A percentile compares a stretch with the other conserved stretches of the same genome.
These are phyloP conservation scores for Fusarium sacchari DNA, from an alignment of 2,329 filamentous ascomycete species.

Conservation along the genomic window DNA sequence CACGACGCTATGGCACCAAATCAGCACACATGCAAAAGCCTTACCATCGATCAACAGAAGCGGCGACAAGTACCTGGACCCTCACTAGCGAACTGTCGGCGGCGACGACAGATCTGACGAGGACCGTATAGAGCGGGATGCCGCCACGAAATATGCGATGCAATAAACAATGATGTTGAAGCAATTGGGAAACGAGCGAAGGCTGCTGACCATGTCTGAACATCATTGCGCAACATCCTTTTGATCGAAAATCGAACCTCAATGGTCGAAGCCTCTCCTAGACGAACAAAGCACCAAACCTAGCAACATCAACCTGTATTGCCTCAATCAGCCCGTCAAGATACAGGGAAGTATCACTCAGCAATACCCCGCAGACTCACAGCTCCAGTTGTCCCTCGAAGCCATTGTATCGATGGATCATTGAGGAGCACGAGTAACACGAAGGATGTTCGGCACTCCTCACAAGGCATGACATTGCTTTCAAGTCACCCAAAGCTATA, in stretches of 20 bases:
- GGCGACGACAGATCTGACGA: not conserved
- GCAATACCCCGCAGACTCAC: too few species aligned
- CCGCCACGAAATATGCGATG: not conserved
- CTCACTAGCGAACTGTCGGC: not conserved
- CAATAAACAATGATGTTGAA: not conserved
- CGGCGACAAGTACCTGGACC: not conserved
- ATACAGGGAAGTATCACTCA: rapidly evolving
- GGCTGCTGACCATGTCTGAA: not conserved
- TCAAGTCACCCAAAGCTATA: rapidly evolving
- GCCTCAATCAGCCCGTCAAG: rapidly evolving
- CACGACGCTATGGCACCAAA: not conserved
- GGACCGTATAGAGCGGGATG: rapidly evolving
- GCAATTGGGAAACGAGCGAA: not conserved
- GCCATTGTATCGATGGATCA: too few species aligned
- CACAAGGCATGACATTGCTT: rapidly evolving
- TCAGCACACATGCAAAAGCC: rapidly evolving
- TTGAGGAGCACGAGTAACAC: rapidly evolving
- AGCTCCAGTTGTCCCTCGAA: too few species aligned
- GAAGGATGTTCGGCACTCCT: rapidly evolving
- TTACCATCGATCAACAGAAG: rapidly evolving
- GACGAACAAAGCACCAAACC: rapidly evolving
- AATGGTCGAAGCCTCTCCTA: not conserved
- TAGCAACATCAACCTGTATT: not conserved
- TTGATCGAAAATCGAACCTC: not conserved
- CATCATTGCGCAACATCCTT: rapidly evolving